Evolutionary conservation across 768 basidiomycete species (phyloP).

Genomic region (Pleurotus pulmonarius): DNA sequence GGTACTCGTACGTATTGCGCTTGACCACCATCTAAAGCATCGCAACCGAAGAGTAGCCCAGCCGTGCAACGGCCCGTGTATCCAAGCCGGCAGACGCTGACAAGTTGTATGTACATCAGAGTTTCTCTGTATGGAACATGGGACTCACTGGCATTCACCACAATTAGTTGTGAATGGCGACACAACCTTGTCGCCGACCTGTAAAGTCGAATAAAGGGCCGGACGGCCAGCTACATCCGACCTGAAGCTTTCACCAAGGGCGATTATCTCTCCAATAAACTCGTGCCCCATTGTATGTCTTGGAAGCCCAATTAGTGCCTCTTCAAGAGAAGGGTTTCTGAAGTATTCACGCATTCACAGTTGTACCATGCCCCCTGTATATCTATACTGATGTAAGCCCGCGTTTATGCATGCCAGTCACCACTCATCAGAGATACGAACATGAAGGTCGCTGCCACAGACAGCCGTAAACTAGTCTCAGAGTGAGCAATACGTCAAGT

Average conservation of each 20-base stretch:
- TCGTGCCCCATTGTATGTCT: conserved; percentile 76
- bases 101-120: not conserved
- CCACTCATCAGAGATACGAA: not conserved
- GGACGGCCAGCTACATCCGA: conserved; percentile 44
- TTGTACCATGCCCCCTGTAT: conserved; percentile 61
- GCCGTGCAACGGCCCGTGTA: conserved; percentile 68
- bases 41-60: conserved; percentile 62
- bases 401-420: not conserved
- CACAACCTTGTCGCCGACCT: conserved; percentile 72
- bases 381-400: conserved; percentile 14
- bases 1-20: conserved; percentile 79
- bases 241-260: conserved; percentile 59
- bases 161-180: conserved; percentile 81
- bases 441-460: conserved; percentile 40
- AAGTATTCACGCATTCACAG: conserved; percentile 46
- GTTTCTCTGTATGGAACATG: not conserved
- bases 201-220: conserved; percentile 56
- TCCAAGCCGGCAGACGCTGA: conserved; percentile 68
- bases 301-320: not conserved
- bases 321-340: not conserved
- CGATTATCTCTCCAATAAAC: conserved; percentile 69
- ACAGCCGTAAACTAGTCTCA: conserved; percentile 53
- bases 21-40: conserved; percentile 67
- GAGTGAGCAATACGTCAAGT: no score
- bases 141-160: conserved; percentile 76